Base-by-base conservation (phyloP, 139 green algal species). In the Limnomonas spitsbergensis region DNA sequence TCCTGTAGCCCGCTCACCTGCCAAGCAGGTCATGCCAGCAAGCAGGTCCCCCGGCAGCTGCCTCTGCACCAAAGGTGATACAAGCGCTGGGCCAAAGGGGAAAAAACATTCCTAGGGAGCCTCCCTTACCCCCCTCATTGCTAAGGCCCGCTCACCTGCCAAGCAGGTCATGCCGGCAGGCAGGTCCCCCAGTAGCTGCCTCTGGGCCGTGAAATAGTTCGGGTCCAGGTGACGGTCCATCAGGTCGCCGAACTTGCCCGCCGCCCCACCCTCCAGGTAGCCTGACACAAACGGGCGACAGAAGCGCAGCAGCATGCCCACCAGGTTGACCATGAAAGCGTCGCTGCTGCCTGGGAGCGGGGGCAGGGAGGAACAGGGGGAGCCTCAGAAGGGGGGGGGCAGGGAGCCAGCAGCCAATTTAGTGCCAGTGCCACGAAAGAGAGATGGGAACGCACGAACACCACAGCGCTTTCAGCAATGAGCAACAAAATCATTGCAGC, bases 271-370 rank as follows among this genome's bases (percentile, higher is more conserved):
- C 29, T 72, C 61, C 7, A 72, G 26, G 7, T 37, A 72, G 6
- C 61, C 61, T 7, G 7, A 20, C 27, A 72, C 61, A 72, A 72
- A 72, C 27, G 61, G 61, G 61, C 61, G 61, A 37, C 61, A 72
- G 61, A 72, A 72, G 61, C 61, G 61, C 61, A 72, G 29, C 27
- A 72, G 26, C 27, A 72, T 37, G 27, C 61, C 61, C 27, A 37
- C 29, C 27, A 72, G 61, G 29, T 72, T 72, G 27, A 72, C 61
- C 61, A 72, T 72, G 61, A 72, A 37, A 37, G 9, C 61, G 29
- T 72, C 61, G 61, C 27, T 39, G 29, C 61, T 39, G 26, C 61
- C 61, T 72, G 26, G 24, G 24, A 72, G 61, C 9, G 61, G 61
- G 47, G 47, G 47, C 14, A 29, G 47, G 20, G 47, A 20, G 47